A percentile compares a stretch with the other conserved stretches of the same genome.
Conservation (phyloP, 495 filamentous ascomycete genomes). For the Tuber brumale region DNA sequence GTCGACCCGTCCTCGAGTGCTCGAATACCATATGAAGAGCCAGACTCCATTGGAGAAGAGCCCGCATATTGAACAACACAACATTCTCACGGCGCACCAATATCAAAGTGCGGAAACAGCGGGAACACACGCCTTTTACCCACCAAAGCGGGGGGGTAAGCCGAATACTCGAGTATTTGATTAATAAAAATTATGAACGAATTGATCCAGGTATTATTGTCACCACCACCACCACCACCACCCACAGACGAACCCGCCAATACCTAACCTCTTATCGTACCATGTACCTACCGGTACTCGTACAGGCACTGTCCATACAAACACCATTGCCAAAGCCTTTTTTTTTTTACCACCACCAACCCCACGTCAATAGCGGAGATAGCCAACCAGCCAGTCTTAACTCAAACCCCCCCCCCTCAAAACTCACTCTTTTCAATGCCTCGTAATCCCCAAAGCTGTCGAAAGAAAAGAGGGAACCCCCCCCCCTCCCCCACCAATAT, state of each 20-base stretch:
- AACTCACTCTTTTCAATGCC: background rate
- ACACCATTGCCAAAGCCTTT: background rate
- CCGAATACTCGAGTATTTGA: background rate
- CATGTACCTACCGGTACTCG: too few relatives aligned
- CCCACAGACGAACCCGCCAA: background rate
- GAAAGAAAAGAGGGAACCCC: background rate
- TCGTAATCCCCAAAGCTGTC: background rate
- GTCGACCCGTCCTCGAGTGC: background rate
- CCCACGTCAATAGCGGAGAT: background rate
- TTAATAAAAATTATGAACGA: background rate
- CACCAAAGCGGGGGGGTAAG: background rate
- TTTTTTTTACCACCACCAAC: background rate
- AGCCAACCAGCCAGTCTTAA: background rate
- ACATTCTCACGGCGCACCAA: background rate
- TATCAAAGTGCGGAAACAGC: background rate
- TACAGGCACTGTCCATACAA: background rate
- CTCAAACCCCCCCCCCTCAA: background rate
- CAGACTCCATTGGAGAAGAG: background rate
- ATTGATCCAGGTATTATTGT: background rate
- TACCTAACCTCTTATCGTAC: background rate
- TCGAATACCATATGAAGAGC: background rate
- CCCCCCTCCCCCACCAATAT: background rate
- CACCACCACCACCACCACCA: background rate
- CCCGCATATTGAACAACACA: constrained; percentile 5
- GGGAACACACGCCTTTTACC: background rate